Percentiles rank a stretch among this genome's conserved stretches.
These are phyloP conservation scores for Kernera saxatilis DNA, from an alignment of 345 rosid genomes.

Conservation along the genomic window DNA sequence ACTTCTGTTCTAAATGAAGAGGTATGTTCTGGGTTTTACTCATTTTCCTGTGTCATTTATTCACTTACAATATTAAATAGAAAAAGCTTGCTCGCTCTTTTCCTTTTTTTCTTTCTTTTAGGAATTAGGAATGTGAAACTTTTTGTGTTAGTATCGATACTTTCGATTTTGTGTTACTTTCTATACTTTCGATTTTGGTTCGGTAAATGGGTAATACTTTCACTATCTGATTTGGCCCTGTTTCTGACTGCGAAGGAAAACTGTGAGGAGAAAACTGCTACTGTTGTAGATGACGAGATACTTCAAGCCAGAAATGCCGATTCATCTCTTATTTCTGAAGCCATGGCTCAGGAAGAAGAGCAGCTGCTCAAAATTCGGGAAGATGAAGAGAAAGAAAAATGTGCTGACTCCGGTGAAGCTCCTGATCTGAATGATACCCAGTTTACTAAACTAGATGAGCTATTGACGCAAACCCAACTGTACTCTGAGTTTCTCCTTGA, in stretches of 20 bases:
- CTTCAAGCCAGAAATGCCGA: constrained; percentile 47
- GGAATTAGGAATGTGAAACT: background rate
- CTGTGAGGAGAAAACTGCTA: constrained; percentile 23
- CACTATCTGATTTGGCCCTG: background rate
- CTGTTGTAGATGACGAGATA: constrained; percentile 39
- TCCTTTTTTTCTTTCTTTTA: background rate
- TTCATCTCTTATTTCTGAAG: constrained; percentile 40
- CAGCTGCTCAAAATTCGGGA: constrained; percentile 48
- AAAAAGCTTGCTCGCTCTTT: background rate
- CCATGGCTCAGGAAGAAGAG: constrained; percentile 69
- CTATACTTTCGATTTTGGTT: background rate
- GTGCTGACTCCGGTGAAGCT: constrained; percentile 24
- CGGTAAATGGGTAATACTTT: background rate
- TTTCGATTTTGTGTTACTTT: background rate
- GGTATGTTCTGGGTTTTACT: constrained; percentile 32
- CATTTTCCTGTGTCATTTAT: background rate
- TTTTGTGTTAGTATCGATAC: background rate
- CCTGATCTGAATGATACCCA: constrained; percentile 51
- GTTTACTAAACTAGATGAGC: constrained; percentile 69
- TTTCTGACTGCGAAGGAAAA: constrained; percentile 30
- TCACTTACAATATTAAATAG: background rate
- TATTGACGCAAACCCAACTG: constrained; percentile 74
- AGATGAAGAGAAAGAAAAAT: constrained; percentile 35
- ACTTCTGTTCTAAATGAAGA: constrained; percentile 87
- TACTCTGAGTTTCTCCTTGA: constrained; percentile 82